phyloP scores from a whole-genome alignment of 768 basidiomycete species.

The Kwoniella bestiolae region DNA sequence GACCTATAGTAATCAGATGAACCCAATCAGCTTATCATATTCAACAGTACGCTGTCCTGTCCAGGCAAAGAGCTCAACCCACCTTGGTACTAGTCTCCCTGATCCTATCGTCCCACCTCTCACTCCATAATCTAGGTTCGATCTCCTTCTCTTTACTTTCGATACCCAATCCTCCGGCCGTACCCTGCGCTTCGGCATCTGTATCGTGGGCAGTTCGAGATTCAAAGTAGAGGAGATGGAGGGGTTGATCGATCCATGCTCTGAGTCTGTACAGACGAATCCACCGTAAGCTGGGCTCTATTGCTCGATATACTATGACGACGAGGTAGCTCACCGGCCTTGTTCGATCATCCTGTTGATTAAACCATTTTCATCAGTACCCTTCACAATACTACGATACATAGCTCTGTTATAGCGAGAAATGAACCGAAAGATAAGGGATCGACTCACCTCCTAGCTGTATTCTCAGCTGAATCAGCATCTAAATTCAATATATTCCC shows the following conservation, averaged over 20 bases:
- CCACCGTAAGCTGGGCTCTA: not conserved
- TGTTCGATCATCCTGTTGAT: constrained; percentile 98
- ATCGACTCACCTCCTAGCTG: constrained; percentile 70
- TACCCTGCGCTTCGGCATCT: constrained; percentile 89
- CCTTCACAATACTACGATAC: no score
- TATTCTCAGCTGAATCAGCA: constrained; percentile 90
- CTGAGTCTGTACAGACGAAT: constrained; percentile 62
- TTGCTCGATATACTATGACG: not conserved
- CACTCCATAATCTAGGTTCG: constrained; percentile 76
- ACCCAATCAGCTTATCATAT: not conserved
- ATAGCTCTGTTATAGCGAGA: no score
- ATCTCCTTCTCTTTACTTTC: constrained; percentile 83
- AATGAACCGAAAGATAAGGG: no score
- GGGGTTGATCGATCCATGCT: constrained; percentile 94
- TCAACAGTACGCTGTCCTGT: not conserved
- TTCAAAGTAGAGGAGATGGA: constrained; percentile 92
- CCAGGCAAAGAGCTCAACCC: no score
- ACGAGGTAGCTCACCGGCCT: constrained; percentile 63
- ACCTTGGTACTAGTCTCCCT: constrained; percentile 85
- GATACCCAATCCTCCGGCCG: constrained; percentile 90
- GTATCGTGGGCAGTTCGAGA: constrained; percentile 66
- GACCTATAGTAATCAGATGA: no score
- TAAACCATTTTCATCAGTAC: no score
- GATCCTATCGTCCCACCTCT: constrained; percentile 95
- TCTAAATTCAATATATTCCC: constrained; percentile 87